phyloP scores from a whole-genome alignment of 495 filamentous ascomycete species.

The Penicillium bovifimosum region DNA sequence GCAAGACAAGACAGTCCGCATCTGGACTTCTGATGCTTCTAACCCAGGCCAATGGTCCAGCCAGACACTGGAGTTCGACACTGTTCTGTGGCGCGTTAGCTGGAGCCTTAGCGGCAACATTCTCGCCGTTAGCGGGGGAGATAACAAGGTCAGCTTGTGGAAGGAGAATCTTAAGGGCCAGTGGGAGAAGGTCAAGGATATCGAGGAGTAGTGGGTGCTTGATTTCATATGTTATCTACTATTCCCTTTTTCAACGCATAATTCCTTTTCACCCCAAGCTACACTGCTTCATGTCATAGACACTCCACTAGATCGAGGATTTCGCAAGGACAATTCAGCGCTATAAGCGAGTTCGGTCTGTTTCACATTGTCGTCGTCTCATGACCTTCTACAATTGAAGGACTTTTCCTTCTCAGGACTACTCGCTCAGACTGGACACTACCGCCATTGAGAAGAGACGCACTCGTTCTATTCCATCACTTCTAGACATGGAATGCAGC shows the following conservation, averaged over 20 bases:
- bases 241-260: constrained; percentile 16
- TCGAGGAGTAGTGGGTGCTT: constrained; percentile 66
- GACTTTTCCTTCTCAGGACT: too few species aligned
- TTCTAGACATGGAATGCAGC: too few species aligned
- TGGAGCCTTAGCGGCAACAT: constrained; percentile 99
- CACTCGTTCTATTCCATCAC: too few species aligned
- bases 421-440: too few species aligned
- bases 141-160: constrained; percentile 85
- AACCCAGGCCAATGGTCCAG: constrained; percentile 65
- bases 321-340: not conserved
- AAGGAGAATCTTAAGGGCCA: constrained; percentile 58
- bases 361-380: not conserved
- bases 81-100: constrained; percentile 89
- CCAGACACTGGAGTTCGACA: constrained; percentile 80
- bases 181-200: constrained; percentile 94
- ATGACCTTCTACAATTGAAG: too few species aligned
- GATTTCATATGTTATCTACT: constrained; percentile 15
- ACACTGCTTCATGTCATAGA: constrained; percentile 3
- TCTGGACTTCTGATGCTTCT: constrained; percentile 79
- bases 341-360: not conserved
- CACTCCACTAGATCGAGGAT: not conserved
- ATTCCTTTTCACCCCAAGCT: constrained; percentile 4
- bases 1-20: constrained; percentile 95
- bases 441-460: too few species aligned
- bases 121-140: constrained; percentile 83